These are phyloP conservation scores for Alternaria sp. DNA, from an alignment of 2,329 filamentous ascomycete genomes.

Conservation along the genomic window DNA sequence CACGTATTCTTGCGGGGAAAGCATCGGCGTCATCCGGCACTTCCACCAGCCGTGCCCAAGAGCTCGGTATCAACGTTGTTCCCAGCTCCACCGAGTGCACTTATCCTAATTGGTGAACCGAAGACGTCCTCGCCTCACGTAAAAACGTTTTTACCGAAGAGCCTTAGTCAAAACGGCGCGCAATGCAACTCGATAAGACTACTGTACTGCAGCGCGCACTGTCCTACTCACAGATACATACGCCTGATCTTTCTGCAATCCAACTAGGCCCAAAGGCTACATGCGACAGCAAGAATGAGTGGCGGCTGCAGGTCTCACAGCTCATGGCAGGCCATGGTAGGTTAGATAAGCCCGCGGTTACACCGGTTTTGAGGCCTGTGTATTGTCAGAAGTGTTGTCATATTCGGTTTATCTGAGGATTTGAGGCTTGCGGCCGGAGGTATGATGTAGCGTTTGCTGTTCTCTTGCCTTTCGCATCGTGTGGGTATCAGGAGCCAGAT, in stretches of 20 bases:
- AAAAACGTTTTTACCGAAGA: conserved; percentile 43
- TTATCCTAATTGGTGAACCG: conserved; percentile 20
- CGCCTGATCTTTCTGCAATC: conserved; percentile 22
- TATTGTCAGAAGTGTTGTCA: conserved; percentile 37
- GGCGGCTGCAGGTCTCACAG: conserved; percentile 26
- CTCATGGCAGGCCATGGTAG: conserved; percentile 13
- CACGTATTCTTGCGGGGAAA: not conserved
- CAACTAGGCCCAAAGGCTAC: conserved; percentile 27
- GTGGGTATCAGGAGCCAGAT: not conserved
- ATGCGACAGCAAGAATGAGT: conserved; percentile 29
- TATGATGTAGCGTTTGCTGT: conserved; percentile 22
- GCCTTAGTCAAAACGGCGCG: conserved; percentile 43
- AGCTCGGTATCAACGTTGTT: conserved; percentile 15
- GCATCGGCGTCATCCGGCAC: not conserved
- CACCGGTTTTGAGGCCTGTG: conserved; percentile 29
- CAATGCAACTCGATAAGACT: conserved; percentile 47
- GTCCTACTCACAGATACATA: conserved; percentile 26
- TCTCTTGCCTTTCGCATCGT: conserved; percentile 14
- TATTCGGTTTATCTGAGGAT: conserved; percentile 29
- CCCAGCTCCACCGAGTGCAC: conserved; percentile 20
- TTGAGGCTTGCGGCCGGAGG: conserved; percentile 15
- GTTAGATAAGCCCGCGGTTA: conserved; percentile 20
- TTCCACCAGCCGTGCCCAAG: conserved; percentile 1
- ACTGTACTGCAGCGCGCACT: conserved; percentile 29
- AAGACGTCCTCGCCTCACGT: conserved; percentile 25